Base-by-base conservation (phyloP, 805 yeast genomes). In the Zygosaccharomyces bailii region DNA sequence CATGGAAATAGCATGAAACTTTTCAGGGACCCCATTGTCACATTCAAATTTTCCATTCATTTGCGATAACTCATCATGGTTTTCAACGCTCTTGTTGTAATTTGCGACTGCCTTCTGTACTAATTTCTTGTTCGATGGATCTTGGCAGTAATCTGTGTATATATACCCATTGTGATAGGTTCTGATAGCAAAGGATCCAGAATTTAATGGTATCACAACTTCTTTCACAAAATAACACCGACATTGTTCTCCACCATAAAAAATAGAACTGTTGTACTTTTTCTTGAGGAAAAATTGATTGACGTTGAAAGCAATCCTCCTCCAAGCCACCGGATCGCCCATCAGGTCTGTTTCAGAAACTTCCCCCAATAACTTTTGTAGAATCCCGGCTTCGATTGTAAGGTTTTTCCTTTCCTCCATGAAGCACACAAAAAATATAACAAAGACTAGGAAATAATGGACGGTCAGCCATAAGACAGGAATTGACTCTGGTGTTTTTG, bases 1-100 rank as follows among this genome's bases (percentile, higher is more conserved):
- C 9, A 21, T 9, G 5, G 25, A 21, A 9, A 21, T 21, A 21
- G 9, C 9, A 21, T 21, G 9, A 21, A 21, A 21, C 25, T 21
- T 21, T 21, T 21, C 25, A 21, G 9, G 9, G 25, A 21, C 8
- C 8, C 16, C 37, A 7, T 34, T 13, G 8, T 13, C 16, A 18
- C 4, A 10, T 6, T 11, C 37, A 19, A 11, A 13, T 19, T 10
- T 10, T 34, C 16, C 37, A 18, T 3, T n/a, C 6, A 5, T 16
- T 19, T 19, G 14, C 11, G 27, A 19, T 4, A 34, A 18, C 20
- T 34, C 37, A 19, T 19, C 37, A 11, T 11, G 11, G n/a, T 11
- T 19, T 3, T 19, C 37, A 19, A 19, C 37, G 14, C 27, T 34
- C 37, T 34, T 34, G 11, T 34, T 34, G 37, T 34, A 34, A 18